A percentile compares a stretch with the other conserved stretches of the same genome.
Conservation (phyloP, 768 basidiomycete species). For the Podaxis sp. region DNA sequence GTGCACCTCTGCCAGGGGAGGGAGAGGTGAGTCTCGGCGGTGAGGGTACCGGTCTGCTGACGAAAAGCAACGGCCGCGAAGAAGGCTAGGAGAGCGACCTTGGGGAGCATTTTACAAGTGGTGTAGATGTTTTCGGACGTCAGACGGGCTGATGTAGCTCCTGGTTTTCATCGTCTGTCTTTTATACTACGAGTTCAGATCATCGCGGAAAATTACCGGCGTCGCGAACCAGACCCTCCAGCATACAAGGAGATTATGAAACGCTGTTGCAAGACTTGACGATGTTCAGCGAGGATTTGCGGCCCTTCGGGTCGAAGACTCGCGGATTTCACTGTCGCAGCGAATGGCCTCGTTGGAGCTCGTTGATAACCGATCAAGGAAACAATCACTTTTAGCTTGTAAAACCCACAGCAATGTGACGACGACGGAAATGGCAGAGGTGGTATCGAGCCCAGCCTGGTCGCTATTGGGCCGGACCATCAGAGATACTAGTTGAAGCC, state of each 20-base stretch:
- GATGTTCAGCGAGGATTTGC: background rate
- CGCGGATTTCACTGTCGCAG: background rate
- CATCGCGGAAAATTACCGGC: background rate
- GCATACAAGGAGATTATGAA: background rate
- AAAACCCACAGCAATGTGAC: background rate
- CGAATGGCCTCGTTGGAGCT: background rate
- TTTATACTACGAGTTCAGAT: background rate
- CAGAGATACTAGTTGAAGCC: background rate
- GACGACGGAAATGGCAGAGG: background rate
- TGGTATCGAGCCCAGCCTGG: background rate
- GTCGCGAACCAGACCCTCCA: background rate
- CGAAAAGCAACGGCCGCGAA: conserved; percentile 26
- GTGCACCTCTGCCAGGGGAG: conserved; percentile 36
- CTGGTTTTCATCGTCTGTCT: background rate
- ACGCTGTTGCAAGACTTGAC: background rate
- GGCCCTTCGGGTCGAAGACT: background rate
- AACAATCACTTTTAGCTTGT: background rate
- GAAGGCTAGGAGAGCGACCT: conserved; percentile 21
- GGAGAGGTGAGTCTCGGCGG: conserved; percentile 37
- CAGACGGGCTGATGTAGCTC: background rate
- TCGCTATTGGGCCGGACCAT: background rate
- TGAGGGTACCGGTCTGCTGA: conserved; percentile 38
- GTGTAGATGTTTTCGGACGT: background rate
- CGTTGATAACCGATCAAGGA: background rate
- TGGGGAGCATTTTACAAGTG: background rate